A percentile compares a stretch with the other conserved stretches of the same genome.
Evolutionary conservation across 768 basidiomycete species (phyloP).

Genomic region (Floccularia luteovirens): DNA sequence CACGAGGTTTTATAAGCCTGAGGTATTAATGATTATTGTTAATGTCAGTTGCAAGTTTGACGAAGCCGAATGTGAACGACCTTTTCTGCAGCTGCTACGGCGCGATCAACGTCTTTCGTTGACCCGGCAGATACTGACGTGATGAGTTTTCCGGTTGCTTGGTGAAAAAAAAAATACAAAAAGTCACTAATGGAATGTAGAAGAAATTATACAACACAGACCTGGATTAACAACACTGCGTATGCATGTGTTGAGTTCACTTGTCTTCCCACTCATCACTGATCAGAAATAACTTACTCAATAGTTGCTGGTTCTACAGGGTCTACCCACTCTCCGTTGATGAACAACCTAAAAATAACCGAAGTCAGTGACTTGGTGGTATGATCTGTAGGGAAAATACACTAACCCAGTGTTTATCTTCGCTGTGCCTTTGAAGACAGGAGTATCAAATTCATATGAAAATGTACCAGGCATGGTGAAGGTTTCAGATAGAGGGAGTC

Average conservation of each 20-base stretch:
- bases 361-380: too few relatives aligned
- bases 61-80: constrained; percentile 11
- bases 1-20: constrained; percentile 47
- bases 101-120: constrained; percentile 31
- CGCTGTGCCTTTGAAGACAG: too few relatives aligned
- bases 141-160: constrained; percentile 51
- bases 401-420: too few relatives aligned
- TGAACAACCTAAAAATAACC: constrained; percentile 13
- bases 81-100: constrained; percentile 52
- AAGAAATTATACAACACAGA: constrained; percentile 11
- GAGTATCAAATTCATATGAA: too few relatives aligned
- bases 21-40: neutral
- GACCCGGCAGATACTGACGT: constrained; percentile 46
- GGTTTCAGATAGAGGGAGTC: too few relatives aligned
- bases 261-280: neutral
- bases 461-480: too few relatives aligned
- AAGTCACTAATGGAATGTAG: neutral
- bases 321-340: constrained; percentile 17
- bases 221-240: constrained; percentile 52
- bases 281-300: constrained; percentile 9
- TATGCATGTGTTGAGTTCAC: constrained; percentile 3
- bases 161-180: neutral
- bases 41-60: neutral
- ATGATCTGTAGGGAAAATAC: too few relatives aligned
- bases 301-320: constrained; percentile 12